Evolutionary conservation across 2,329 filamentous ascomycete species (phyloP), one percentile per base, ranked within the genome.

Genomic region (Diplodia corticola): DNA sequence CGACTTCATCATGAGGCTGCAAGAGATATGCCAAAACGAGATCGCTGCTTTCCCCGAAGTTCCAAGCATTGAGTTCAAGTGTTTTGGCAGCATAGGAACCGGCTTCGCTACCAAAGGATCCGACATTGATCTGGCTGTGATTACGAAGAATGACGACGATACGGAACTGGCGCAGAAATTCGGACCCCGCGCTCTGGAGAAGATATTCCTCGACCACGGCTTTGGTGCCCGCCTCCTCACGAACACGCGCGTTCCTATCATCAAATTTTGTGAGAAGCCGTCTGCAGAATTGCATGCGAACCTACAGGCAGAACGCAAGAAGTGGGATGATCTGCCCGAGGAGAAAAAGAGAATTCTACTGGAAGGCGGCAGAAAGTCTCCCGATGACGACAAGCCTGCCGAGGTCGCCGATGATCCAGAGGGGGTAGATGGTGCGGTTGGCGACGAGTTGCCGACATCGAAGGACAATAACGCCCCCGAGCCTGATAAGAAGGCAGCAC

Each of bases 51-150:
- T 66, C 12, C 48, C 55, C 3, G 73, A 80, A 15, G 72, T 77
- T 35, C 69, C 68, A 10, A 85, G 85, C 61, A 84, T 94, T n/a
- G 82, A 87, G 63, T 81, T 96, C 15, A 87, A 87, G 71, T 92
- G 89, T 72, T 96, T 95, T 73, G 93, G 92, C 5, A 96, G 92
- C 74, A 82, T 96, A 54, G 86, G 87, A 22, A 93, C 92, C 13
- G 93, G 93, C 0, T 96, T 96, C 78, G 93, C 91, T 3, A 92
- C 91, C 12, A 91, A 91, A 71, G 87, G 88, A n/a, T 94, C 93
- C 1, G 93, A 97, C 73, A 92, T 97, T 89, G 93, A 97, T 76
- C 85, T 97, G 33, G 91, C 89, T 9, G 84, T 96, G 37, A 81
- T 95, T 5, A 84, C 61, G 82, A n/a, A 84, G 2, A 83, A 87